phyloP scores from a whole-genome alignment of 2,329 filamentous ascomycete genomes.

The Penicillium sp. region DNA sequence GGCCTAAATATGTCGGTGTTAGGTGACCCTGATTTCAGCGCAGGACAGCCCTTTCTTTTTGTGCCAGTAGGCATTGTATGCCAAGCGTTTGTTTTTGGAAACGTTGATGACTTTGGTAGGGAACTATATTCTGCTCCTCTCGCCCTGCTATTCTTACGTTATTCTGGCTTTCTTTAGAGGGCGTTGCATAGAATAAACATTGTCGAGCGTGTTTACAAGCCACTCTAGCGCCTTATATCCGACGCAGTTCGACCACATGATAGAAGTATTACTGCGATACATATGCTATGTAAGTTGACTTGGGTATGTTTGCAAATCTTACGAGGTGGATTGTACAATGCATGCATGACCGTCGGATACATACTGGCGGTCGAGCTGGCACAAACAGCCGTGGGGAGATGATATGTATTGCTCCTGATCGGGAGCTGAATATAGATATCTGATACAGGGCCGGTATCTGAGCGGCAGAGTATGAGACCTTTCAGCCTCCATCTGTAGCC shows the following conservation, averaged over 20 bases:
- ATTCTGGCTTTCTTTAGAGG: constrained; percentile 5
- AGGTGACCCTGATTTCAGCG: constrained; percentile 32
- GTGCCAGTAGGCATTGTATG: constrained; percentile 15
- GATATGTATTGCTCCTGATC: too few relatives aligned
- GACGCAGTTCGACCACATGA: background rate
- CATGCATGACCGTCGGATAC: too few relatives aligned
- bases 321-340: too few relatives aligned
- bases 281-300: too few relatives aligned
- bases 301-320: too few relatives aligned
- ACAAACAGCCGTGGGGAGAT: too few relatives aligned
- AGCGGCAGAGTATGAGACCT: too few relatives aligned
- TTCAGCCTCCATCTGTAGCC: background rate
- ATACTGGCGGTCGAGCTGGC: too few relatives aligned
- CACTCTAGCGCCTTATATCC: background rate
- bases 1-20: constrained; percentile 37
- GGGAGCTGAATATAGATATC: background rate
- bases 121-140: constrained; percentile 2
- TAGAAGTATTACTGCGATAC: too few relatives aligned
- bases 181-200: constrained; percentile 19
- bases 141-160: background rate
- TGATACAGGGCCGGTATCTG: background rate
- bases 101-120: constrained; percentile 12
- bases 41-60: constrained; percentile 17
- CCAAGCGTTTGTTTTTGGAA: constrained; percentile 16
- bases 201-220: background rate